Conservation (phyloP, 2,329 filamentous ascomycete genomes). For the Fusarium staphyleae region DNA sequence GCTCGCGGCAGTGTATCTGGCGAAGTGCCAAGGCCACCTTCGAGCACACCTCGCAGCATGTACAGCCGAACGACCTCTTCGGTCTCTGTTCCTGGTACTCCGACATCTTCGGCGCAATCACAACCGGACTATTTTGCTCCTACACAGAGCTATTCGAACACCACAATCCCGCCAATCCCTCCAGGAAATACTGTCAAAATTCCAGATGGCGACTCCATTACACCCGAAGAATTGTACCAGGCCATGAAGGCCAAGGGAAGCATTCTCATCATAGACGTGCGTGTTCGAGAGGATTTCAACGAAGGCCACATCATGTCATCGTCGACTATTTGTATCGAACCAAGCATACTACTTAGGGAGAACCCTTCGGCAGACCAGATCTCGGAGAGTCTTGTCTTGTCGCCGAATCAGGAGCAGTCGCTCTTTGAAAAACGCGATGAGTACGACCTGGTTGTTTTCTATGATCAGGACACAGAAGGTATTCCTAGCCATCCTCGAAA, state of each 20-base stretch:
- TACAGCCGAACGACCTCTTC: conserved; percentile 67
- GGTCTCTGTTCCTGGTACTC: conserved; percentile 46
- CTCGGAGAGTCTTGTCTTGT: conserved; percentile 73
- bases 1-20: conserved; percentile 73
- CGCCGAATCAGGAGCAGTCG: conserved; percentile 74
- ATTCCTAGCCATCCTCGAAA: conserved; percentile 51
- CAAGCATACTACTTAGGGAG: conserved; percentile 72
- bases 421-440: conserved; percentile 76
- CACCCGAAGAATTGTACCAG: conserved; percentile 72
- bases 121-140: conserved; percentile 46
- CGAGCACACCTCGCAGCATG: conserved; percentile 69
- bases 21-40: conserved; percentile 69
- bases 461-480: conserved; percentile 73
- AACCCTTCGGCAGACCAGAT: conserved; percentile 69
- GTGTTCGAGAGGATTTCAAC: conserved; percentile 81
- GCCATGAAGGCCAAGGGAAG: conserved; percentile 67
- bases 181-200: conserved; percentile 55
- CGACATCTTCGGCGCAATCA: conserved; percentile 39
- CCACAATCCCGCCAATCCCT: conserved; percentile 44
- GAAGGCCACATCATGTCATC: conserved; percentile 86
- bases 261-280: conserved; percentile 86
- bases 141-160: conserved; percentile 40
- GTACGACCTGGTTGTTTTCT: conserved; percentile 89
- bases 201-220: conserved; percentile 65
- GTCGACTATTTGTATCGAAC: conserved; percentile 89